phyloP scores from a whole-genome alignment of 441 rosid genomes.

The Eutrema salsugineum region DNA sequence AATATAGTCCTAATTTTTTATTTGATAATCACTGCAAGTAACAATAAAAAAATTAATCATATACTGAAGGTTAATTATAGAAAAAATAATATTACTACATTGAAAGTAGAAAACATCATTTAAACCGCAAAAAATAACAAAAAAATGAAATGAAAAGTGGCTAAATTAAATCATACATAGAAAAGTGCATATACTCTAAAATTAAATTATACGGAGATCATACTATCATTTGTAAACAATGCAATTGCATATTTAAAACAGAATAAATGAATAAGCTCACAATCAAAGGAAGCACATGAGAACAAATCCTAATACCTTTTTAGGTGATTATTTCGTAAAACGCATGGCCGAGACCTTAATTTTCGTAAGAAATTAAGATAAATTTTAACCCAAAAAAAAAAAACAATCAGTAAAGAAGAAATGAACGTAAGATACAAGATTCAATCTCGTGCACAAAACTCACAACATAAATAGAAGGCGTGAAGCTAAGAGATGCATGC shows the following conservation, averaged over 20 bases:
- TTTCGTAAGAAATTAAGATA: background rate
- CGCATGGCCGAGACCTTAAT: background rate
- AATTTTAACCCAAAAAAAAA: no score
- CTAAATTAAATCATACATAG: background rate
- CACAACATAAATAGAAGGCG: slow-evolving; percentile 25
- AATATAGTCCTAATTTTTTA: no score
- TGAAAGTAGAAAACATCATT: background rate
- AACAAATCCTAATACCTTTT: background rate
- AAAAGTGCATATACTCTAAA: no score
- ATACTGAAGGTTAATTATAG: background rate
- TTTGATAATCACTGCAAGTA: no score
- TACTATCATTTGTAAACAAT: background rate
- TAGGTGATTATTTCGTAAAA: slow-evolving; percentile 1
- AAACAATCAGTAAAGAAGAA: background rate
- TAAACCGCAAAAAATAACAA: background rate
- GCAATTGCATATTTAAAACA: background rate
- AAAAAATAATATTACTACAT: background rate
- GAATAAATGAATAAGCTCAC: background rate
- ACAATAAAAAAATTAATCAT: background rate
- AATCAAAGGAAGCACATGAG: background rate
- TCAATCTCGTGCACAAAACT: slow-evolving; percentile 16
- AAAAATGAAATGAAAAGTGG: background rate
- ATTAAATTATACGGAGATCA: background rate
- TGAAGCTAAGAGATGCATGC: slow-evolving; percentile 32
- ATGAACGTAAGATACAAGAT: slow-evolving; percentile 24